Evolutionary conservation across 2,329 filamentous ascomycete species (phyloP), one percentile per base, ranked within the genome.

Genomic region (Akanthomyces dipterigenus): DNA sequence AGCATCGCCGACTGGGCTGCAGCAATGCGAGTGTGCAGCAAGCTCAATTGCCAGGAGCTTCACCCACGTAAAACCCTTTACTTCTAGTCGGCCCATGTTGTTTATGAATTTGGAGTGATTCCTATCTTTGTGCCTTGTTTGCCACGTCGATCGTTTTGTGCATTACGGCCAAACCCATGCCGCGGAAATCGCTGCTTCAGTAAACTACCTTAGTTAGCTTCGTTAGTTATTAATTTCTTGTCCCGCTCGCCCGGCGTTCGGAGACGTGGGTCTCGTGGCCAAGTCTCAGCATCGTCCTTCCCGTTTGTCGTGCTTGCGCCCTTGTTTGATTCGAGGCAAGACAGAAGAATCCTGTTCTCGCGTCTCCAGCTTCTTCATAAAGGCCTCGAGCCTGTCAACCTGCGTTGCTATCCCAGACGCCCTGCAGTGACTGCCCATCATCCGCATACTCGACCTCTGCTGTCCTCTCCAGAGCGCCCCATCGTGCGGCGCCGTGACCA

Each of bases 191-290:
- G 24, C 14, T 22, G 26, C 14, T 2, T 26, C 50, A 40, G 16
- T 26, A 9, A 34, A 34, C 31, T 34, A 34, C 7, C 11, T 51
- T 22, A 38, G 31, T 31, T 28, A 22, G 31, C 4, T 34, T 5
- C 20, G 18, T 51, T 22, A 20, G 31, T 31, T 28, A 31, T 20
- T 42, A 28, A 40, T 49, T 57, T 16, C 40, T 18, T 31, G 28
- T 26, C 42, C 53, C 55, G 36, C 51, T 24, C 28, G 53, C n/a
- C 43, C 55, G 55, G 55, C 22, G 28, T 58, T 58, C 55, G 55
- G 55, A 50, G 40, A 58, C 55, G 55, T 58, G 55, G 55, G 55
- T 42, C 55, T 31, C 55, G 18, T 31, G 31, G 12, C 24, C 38
- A 40, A 28, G 26, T 12, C n/a, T 22, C 55, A 58, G 36, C 45